These are phyloP conservation scores for Phaeomoniella chlamydospora DNA, from an alignment of 2,329 filamentous ascomycete species.

Conservation along the genomic window DNA sequence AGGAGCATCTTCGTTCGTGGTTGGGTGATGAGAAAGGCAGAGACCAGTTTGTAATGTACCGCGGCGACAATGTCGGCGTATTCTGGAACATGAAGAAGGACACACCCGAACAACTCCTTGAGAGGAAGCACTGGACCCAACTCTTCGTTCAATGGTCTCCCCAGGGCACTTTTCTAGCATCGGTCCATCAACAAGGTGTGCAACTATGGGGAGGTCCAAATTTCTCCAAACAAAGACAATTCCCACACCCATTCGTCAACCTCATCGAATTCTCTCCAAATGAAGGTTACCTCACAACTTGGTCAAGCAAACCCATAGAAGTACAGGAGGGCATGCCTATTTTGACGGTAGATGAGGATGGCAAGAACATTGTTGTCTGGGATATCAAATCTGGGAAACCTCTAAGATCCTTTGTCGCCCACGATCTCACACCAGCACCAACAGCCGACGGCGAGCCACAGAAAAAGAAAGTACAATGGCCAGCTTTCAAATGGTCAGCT, in stretches of 20 bases:
- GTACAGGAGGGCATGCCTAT: slow-evolving; percentile 81
- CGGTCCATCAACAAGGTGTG: slow-evolving; percentile 88
- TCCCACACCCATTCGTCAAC: slow-evolving; percentile 90
- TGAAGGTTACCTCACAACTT: slow-evolving; percentile 90
- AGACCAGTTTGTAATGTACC: slow-evolving; percentile 93
- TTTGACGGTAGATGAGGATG: slow-evolving; percentile 80
- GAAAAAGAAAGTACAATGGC: slow-evolving; percentile 87
- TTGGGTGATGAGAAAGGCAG: slow-evolving; percentile 76
- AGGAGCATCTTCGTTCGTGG: slow-evolving; percentile 91
- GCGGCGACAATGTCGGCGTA: slow-evolving; percentile 79
- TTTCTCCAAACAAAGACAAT: slow-evolving; percentile 83
- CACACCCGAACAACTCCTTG: slow-evolving; percentile 71
- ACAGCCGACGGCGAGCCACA: slow-evolving; percentile 47
- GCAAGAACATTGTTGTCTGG: slow-evolving; percentile 99
- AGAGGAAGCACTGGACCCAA: slow-evolving; percentile 93
- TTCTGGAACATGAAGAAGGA: slow-evolving; percentile 99
- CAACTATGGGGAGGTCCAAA: slow-evolving; percentile 89
- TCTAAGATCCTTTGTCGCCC: slow-evolving; percentile 81
- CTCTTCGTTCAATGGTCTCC: slow-evolving; percentile 98
- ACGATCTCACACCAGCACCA: slow-evolving; percentile 50
- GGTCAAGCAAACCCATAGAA: slow-evolving; percentile 86
- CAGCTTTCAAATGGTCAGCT: slow-evolving; percentile 97
- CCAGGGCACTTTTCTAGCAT: slow-evolving; percentile 82
- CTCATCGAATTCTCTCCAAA: slow-evolving; percentile 87
- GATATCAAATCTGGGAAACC: slow-evolving; percentile 82